Evolutionary conservation across 257 asterid genomes (phyloP), one percentile per base, ranked within the genome.

Genomic region (Scutellaria barbata): DNA sequence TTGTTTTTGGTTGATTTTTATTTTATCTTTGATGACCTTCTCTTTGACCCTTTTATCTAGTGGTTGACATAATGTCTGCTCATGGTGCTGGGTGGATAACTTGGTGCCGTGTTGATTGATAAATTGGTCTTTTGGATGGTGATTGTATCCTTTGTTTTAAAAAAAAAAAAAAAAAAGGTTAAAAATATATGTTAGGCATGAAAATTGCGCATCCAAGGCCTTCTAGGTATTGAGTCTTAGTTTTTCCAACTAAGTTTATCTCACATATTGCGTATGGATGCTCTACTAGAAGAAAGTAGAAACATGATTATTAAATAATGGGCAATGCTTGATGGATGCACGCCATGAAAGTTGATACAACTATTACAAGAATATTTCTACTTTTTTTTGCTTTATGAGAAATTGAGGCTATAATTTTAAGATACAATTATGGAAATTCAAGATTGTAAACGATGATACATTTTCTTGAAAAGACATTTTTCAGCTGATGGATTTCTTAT

Each of bases 401-500:
- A 56, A 37, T 20, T 72, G 74, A 66, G 45, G 81, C 63, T 58
- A 33, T 33, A 41, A n/a, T 39, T 16, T 68, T 50, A 51, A 25
- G 12, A 35, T 47, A 40, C 41, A 43, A 42, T 55, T 14, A 14
- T 18, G 54, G 60, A 57, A 61, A 66, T 57, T 17, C 66, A 47
- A 60, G 57, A n/a, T 17, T 56, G 39, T 66, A 33, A 71, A 65
- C 51, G 20, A 48, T 54, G 74, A 76, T 41, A n/a, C 65, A 30
- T 50, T 46, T 47, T 63, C 66, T 30, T 30, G 5, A 30, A 30
- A 30, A 30, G 5, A 30, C 68, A 2, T 35, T 58, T 42, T 64
- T 52, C 81, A 53, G 35, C 46, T 66, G 41, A 60, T 41, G 69
- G 48, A 41, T 53, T 74, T 56, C 10, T 52, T 65, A 46, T 71